Base-by-base conservation (phyloP, 1,139 yeast genomes). In the Debaryomyces coudertii region DNA sequence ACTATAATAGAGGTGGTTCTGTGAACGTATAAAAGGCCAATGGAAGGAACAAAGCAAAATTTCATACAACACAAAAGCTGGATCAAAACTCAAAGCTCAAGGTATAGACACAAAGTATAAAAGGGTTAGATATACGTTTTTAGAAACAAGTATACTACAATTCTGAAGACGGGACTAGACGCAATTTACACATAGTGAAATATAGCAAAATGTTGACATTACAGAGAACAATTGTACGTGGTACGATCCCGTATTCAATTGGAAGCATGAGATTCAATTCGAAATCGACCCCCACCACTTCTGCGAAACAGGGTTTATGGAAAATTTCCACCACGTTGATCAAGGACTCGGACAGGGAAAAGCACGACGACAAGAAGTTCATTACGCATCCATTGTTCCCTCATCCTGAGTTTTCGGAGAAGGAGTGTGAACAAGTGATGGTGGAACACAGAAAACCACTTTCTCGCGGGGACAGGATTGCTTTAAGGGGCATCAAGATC, bases 381-480 rank as follows among this genome's bases (percentile, higher is more conserved):
- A 62, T 71, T 33, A 71, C 79, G 8, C 76, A 72, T 48, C 77
- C 84, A 1, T 61, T 77, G 14, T 85, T 83, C 66, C 73, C 78
- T 1, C 90, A 85, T 61, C 87, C 86, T 2, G 57, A 62, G 15
- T 81, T 73, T 61, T 57, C 75, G 1, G 56, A 55, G 31, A 71
- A 65, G 4, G 80, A 82, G 34, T 77, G 85, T 69, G 71, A 72
- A 34, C 52, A 57, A 3, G 75, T 85, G 14, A 57, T 63, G 22
- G 72, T 69, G 42, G 79, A 80, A 34, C 92, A 85, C 61, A 69
- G 87, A 37, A 62, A 60, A 3, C 85, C 89, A 1, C 51, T 54
- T 31, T 68, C 74, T 1, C 22, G 68, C 12, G 66, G 82, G 28
- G 93, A 86, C 59, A 69, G 64, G 43, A 61, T 83, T 20, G 87